Percentiles rank a stretch among this genome's conserved stretches.
Evolutionary conservation across 129 eudicot species (phyloP).

Genomic region (Tanacetum coccineum): DNA sequence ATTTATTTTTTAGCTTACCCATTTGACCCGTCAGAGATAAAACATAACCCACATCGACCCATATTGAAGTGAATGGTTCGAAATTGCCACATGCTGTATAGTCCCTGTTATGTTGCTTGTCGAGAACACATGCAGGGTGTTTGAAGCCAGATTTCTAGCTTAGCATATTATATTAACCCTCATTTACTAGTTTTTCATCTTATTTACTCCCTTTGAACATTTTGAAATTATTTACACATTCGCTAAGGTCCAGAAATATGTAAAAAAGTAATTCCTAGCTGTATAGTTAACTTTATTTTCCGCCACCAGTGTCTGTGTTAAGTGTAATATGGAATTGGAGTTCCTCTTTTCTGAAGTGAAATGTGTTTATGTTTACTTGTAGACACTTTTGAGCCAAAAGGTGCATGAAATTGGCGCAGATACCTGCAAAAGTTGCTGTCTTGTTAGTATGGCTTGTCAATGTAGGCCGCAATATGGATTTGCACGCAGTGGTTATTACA

Average conservation of each 20-base stretch:
- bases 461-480: slow-evolving; percentile 81
- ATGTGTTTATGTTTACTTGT: slow-evolving; percentile 19
- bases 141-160: background rate
- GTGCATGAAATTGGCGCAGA: slow-evolving; percentile 94
- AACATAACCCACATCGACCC: background rate
- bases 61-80: background rate
- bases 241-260: background rate
- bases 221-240: background rate
- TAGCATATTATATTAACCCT: background rate
- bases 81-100: background rate
- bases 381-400: slow-evolving; percentile 95
- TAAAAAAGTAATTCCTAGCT: background rate
- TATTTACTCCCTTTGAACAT: background rate
- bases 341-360: background rate
- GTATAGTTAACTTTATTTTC: too few species aligned
- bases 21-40: background rate
- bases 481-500: slow-evolving; percentile 64
- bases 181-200: slow-evolving; percentile 1
- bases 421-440: slow-evolving; percentile 91
- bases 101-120: slow-evolving; percentile 24
- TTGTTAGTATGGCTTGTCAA: slow-evolving; percentile 66
- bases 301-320: too few species aligned
- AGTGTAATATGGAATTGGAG: too few species aligned
- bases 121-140: background rate
- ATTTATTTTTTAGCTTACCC: background rate